Percentiles rank a stretch among this genome's conserved stretches.
These are phyloP conservation scores for Suhomyces emberorum DNA, from an alignment of 805 yeast species.

Conservation along the genomic window DNA sequence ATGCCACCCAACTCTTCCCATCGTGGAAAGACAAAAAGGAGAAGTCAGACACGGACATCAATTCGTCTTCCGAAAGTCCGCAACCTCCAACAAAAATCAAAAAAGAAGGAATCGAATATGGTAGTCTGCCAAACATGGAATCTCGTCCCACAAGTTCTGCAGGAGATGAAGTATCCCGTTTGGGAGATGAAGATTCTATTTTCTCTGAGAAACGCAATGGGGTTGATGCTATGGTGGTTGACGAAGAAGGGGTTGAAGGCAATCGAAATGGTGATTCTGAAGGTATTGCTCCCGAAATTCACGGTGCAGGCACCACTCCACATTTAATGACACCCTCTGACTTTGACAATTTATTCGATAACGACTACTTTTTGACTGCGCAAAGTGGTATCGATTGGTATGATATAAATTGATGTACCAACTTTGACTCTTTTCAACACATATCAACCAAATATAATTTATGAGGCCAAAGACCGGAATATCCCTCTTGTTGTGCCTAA, in stretches of 20 bases:
- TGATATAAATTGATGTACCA: not conserved
- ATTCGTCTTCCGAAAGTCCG: not conserved
- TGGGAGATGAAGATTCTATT: not conserved
- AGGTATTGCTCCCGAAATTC: too few relatives aligned
- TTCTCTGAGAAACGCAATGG: not conserved
- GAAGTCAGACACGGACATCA: not conserved
- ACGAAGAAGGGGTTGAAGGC: not conserved
- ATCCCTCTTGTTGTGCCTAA: too few relatives aligned
- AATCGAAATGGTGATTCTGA: not conserved
- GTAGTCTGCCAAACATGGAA: not conserved
- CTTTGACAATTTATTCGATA: slow-evolving; percentile 1
- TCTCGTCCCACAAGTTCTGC: not conserved
- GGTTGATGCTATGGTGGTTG: not conserved
- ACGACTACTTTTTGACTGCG: slow-evolving; percentile 9
- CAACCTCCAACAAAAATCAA: not conserved
- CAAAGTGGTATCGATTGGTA: slow-evolving; percentile 10
- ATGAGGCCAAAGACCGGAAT: too few relatives aligned
- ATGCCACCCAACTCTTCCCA: slow-evolving; percentile 8
- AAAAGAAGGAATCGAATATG: not conserved
- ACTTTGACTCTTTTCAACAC: too few relatives aligned
- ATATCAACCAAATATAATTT: too few relatives aligned
- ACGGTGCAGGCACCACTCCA: not conserved
- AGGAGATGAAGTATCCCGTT: not conserved
- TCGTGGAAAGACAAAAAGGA: not conserved
- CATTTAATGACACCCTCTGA: not conserved